Percentiles rank a stretch among this genome's conserved stretches.
These are phyloP conservation scores for Neofusicoccum cordaticola DNA, from an alignment of 2,329 filamentous ascomycete genomes.

Conservation along the genomic window DNA sequence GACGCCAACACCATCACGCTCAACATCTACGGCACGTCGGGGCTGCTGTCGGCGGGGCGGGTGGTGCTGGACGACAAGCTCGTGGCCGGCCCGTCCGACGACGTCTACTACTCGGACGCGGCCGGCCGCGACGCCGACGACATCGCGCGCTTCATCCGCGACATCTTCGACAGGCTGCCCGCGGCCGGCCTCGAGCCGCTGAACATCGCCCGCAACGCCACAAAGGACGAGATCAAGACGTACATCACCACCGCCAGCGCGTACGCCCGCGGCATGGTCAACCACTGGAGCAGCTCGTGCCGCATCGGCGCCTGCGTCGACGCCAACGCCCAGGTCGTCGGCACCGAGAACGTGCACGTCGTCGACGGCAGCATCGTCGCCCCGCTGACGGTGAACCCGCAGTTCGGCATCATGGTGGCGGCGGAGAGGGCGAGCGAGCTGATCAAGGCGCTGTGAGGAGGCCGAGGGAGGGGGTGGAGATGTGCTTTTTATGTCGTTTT, in stretches of 20 bases:
- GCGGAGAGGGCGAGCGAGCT: conserved; percentile 52
- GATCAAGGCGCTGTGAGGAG: conserved; percentile 36
- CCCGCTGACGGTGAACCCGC: conserved; percentile 54
- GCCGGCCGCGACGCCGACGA: conserved; percentile 45
- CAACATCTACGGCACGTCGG: conserved; percentile 58
- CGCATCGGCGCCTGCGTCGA: conserved; percentile 53
- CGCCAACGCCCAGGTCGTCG: conserved; percentile 45
- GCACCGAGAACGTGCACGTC: conserved; percentile 52
- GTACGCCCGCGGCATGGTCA: conserved; percentile 51
- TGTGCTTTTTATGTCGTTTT: background rate
- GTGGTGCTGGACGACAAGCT: conserved; percentile 48
- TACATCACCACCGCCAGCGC: conserved; percentile 50
- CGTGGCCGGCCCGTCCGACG: conserved; percentile 40
- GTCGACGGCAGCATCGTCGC: conserved; percentile 51
- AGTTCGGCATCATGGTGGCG: conserved; percentile 55
- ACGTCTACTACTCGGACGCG: conserved; percentile 43
- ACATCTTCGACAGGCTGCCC: conserved; percentile 49
- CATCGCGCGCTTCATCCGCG: conserved; percentile 51
- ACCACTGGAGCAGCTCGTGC: conserved; percentile 56
- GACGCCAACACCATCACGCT: conserved; percentile 51
- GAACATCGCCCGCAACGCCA: conserved; percentile 48
- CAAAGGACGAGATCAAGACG: conserved; percentile 46
- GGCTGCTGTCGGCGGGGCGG: conserved; percentile 49
- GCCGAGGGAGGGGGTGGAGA: background rate
- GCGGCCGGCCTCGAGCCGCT: conserved; percentile 43